These are phyloP conservation scores for Tremella fuciformis DNA, from an alignment of 768 basidiomycete species.

Conservation along the genomic window DNA sequence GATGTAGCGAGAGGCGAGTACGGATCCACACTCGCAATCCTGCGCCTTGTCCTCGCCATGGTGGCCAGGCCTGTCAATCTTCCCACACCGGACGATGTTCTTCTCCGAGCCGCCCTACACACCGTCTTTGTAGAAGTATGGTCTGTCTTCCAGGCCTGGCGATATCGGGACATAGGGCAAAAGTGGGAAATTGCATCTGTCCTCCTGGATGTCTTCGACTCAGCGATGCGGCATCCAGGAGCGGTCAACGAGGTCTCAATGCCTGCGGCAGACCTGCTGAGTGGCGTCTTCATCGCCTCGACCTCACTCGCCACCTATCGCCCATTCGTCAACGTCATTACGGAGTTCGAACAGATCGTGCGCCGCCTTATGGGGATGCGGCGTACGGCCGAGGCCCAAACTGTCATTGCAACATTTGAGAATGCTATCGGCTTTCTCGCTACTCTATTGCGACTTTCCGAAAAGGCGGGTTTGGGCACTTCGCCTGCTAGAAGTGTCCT, in stretches of 20 bases:
- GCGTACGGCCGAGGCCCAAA: slow-evolving; percentile 25
- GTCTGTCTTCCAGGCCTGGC: slow-evolving; percentile 81
- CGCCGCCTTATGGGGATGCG: slow-evolving; percentile 55
- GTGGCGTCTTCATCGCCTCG: slow-evolving; percentile 69
- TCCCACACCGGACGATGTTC: slow-evolving; percentile 65
- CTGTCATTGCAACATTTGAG: slow-evolving; percentile 25
- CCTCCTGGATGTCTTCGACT: slow-evolving; percentile 65
- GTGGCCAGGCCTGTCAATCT: slow-evolving; percentile 72
- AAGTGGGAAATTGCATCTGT: slow-evolving; percentile 76
- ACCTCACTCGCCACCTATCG: slow-evolving; percentile 76
- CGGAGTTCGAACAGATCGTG: slow-evolving; percentile 62
- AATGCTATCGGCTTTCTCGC: slow-evolving; percentile 24
- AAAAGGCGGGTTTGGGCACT: not conserved
- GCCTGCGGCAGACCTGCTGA: slow-evolving; percentile 53
- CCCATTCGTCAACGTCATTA: slow-evolving; percentile 71
- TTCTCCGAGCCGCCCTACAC: slow-evolving; percentile 60
- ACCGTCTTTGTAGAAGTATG: slow-evolving; percentile 86
- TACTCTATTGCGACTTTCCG: slow-evolving; percentile 30
- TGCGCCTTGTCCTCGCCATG: slow-evolving; percentile 62
- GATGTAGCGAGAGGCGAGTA: slow-evolving; percentile 67
- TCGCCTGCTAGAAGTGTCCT: slow-evolving; percentile 1
- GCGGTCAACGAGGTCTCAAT: slow-evolving; percentile 12
- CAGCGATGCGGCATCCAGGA: slow-evolving; percentile 57
- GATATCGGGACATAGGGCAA: slow-evolving; percentile 74
- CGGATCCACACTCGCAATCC: slow-evolving; percentile 61